Conservation (phyloP, 441 rosid genomes). For the Croton setiger region DNA sequence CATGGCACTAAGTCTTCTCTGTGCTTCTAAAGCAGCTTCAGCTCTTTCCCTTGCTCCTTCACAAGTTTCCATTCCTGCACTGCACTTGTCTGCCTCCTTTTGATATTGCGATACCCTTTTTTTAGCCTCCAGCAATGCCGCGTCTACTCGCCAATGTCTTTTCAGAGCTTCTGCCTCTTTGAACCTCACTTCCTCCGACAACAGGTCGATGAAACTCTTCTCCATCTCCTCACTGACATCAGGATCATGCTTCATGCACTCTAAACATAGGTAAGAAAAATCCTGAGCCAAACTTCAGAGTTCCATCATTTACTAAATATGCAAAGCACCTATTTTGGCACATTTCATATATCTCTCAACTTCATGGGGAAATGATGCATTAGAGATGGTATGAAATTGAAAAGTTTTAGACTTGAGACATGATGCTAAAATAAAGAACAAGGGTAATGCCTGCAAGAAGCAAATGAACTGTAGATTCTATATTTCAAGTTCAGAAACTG, state of each 20-base stretch:
- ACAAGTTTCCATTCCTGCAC: constrained; percentile 83
- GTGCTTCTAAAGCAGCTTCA: constrained; percentile 51
- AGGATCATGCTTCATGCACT: constrained; percentile 65
- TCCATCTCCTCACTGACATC: constrained; percentile 64
- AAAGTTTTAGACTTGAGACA: no score
- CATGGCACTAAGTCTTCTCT: constrained; percentile 52
- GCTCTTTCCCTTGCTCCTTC: constrained; percentile 81
- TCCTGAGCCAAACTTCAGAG: neutral
- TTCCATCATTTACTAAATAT: neutral
- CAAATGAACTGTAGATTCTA: no score
- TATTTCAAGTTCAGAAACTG: no score
- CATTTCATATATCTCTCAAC: no score
- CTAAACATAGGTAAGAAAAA: constrained; percentile 25
- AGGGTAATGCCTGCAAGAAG: no score
- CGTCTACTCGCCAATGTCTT: constrained; percentile 55
- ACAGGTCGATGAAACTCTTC: constrained; percentile 52
- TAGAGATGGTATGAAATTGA: no score
- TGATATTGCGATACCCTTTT: constrained; percentile 76
- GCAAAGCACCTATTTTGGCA: neutral
- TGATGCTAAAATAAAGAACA: no score
- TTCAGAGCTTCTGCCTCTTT: constrained; percentile 63
- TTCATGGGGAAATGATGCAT: no score
- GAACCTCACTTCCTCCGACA: constrained; percentile 66
- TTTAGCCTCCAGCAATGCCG: constrained; percentile 76
- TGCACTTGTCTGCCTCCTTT: constrained; percentile 88